Evolutionary conservation across 768 basidiomycete species (phyloP), one percentile per base, ranked within the genome.

Genomic region (Chiua virens): DNA sequence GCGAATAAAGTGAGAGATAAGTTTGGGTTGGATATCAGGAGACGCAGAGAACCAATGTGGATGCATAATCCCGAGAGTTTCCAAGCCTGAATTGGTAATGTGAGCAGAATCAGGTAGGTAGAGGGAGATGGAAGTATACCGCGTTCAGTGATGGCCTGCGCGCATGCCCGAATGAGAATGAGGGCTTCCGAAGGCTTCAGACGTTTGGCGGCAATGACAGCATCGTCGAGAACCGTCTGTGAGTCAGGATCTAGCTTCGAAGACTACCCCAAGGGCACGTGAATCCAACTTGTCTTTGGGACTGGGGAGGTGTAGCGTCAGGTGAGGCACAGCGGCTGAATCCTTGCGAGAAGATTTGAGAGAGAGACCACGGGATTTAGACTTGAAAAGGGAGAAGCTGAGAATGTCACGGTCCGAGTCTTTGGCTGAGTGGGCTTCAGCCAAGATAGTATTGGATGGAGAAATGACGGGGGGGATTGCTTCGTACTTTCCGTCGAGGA

Each of bases 21-120:
- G 81, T 54, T 67, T 75, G 57, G 72, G 82, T 66, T 92, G 89
- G n/a, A 78, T 69, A 10, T 81, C 79, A 8, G 81, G 80, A 7
- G 86, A 89, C 9, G 89, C 77, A 36, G 88, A 85, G 65, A 86
- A 76, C 89, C 87, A 92, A 64, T 91, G 86, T 6, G 90, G 87
- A 59, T 87, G 86, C 87, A 92, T 92, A 41, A 92, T 76, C 18
- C 89, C 90, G 41, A 88, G 82, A 4, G 85, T 83, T 64, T 90
- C 87, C 45, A 90, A 74, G n/a, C 89, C 89, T 91, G 53, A 53
- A 42, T 42, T 47, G 41, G 41, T 0, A 4, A 9, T 32, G 13
- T 54, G 49, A 54, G 57, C 27, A 1, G 27, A 28, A 54, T 27
- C 59, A 18, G 39, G 20, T 18, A 23, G 30, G 22, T 17, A 48